A percentile compares a stretch with the other conserved stretches of the same genome.
These are phyloP conservation scores for Byssochlamys sp. DNA, from an alignment of 2,329 filamentous ascomycete genomes.

Conservation along the genomic window DNA sequence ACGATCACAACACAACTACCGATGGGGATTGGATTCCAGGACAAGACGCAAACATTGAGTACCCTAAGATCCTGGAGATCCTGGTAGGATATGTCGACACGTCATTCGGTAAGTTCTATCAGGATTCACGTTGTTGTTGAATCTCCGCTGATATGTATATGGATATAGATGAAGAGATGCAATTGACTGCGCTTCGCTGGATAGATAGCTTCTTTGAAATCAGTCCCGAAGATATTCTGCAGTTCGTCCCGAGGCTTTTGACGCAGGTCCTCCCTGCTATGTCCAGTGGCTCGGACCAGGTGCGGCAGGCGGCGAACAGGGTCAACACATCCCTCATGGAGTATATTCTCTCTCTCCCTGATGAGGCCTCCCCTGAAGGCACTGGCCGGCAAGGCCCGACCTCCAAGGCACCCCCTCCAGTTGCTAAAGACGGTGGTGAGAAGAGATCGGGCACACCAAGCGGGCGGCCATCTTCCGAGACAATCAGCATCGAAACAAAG, in stretches of 20 bases:
- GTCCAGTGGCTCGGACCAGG: conserved; percentile 80
- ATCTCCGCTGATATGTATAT: conserved; percentile 10
- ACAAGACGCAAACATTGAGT: conserved; percentile 90
- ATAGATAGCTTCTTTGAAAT: conserved; percentile 95
- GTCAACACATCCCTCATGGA: conserved; percentile 89
- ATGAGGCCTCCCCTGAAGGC: conserved; percentile 47
- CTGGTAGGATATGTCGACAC: conserved; percentile 80
- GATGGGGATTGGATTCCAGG: conserved; percentile 96
- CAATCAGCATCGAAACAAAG: conserved; percentile 17
- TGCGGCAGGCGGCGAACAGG: conserved; percentile 74
- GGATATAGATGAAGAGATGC: conserved; percentile 69
- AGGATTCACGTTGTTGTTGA: conserved; percentile 16
- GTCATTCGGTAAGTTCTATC: conserved; percentile 50
- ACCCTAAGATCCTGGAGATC: conserved; percentile 83
- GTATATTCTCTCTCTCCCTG: conserved; percentile 83
- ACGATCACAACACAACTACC: conserved; percentile 49
- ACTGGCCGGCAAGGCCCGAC: conserved; percentile 20
- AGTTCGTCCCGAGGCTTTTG: conserved; percentile 84
- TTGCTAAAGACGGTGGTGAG: conserved; percentile 28
- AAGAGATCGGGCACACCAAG: conserved; percentile 35
- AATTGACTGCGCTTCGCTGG: conserved; percentile 85
- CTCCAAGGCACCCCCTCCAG: conserved; percentile 34
- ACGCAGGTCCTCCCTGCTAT: conserved; percentile 88
- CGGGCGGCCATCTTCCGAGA: conserved; percentile 18
- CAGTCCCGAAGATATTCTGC: conserved; percentile 88